Evolutionary conservation across 768 basidiomycete species (phyloP).

Genomic region (Leucocoprinus birnbaumii): DNA sequence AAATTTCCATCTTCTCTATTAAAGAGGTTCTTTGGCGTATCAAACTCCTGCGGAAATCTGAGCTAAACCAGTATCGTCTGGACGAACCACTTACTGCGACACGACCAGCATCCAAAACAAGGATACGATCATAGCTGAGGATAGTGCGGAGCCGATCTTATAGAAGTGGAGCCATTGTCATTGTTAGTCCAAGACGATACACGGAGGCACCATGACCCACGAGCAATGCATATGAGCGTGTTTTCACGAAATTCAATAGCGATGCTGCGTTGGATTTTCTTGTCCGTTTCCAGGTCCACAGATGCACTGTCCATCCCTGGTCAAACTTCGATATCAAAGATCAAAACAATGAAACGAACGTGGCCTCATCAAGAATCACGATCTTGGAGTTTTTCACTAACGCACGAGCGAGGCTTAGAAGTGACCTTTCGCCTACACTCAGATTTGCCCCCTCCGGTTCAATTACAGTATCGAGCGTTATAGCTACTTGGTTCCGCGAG

Average conservation of each 20-base stretch:
- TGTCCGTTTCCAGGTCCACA: conserved; percentile 77
- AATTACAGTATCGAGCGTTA: conserved; percentile 73
- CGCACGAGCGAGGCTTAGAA: conserved; percentile 78
- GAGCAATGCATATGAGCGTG: conserved; percentile 77
- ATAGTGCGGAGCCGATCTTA: conserved; percentile 75
- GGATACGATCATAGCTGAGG: conserved; percentile 67
- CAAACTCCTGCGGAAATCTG: conserved; percentile 43
- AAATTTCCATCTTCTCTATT: conserved; percentile 48
- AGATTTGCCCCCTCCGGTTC: conserved; percentile 77
- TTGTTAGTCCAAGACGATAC: conserved; percentile 14
- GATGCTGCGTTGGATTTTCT: conserved; percentile 81
- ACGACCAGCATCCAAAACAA: conserved; percentile 63
- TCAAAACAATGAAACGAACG: conserved; percentile 21
- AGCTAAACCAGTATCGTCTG: background rate
- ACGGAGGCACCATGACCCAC: conserved; percentile 35
- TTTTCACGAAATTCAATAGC: conserved; percentile 66
- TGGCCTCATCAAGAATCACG: conserved; percentile 81
- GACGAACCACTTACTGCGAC: conserved; percentile 38
- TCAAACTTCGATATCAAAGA: background rate
- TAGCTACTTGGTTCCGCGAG: conserved; percentile 50
- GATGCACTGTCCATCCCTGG: conserved; percentile 39
- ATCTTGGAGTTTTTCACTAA: conserved; percentile 74
- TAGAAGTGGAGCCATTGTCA: background rate
- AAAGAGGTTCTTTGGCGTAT: conserved; percentile 53
- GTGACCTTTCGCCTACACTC: conserved; percentile 67